A percentile compares a stretch with the other conserved stretches of the same genome.
Evolutionary conservation across 2,329 filamentous ascomycete genomes (phyloP).

Genomic region (Penicillium sp.): DNA sequence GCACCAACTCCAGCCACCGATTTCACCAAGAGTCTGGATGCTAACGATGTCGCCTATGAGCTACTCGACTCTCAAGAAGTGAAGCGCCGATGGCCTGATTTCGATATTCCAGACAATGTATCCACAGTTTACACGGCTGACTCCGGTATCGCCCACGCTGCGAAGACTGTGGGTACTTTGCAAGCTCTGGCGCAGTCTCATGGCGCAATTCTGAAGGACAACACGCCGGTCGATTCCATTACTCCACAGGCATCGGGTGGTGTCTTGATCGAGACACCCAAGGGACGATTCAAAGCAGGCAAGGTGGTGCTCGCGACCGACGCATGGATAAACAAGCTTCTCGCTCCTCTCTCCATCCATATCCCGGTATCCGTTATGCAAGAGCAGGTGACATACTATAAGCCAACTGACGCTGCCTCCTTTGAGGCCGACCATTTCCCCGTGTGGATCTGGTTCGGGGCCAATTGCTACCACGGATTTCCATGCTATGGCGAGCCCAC

Average conservation of each 20-base stretch:
- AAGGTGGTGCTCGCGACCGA: constrained; percentile 26
- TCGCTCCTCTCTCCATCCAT: constrained; percentile 17
- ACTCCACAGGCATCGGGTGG: constrained; percentile 10
- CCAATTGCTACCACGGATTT: constrained; percentile 25
- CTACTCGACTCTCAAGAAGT: constrained; percentile 20
- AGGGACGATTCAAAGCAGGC: constrained; percentile 14
- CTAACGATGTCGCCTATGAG: constrained; percentile 21
- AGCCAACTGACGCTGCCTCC: constrained; percentile 15
- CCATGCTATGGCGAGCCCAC: constrained; percentile 27
- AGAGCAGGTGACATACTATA: constrained; percentile 29
- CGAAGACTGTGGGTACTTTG: constrained; percentile 21
- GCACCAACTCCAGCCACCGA: constrained; percentile 8
- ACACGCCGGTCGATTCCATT: constrained; percentile 19
- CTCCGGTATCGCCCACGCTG: constrained; percentile 25
- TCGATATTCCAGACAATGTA: constrained; percentile 20
- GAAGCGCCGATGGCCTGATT: constrained; percentile 24
- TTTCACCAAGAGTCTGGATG: constrained; percentile 18
- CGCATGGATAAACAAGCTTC: constrained; percentile 26
- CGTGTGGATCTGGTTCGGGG: constrained; percentile 26
- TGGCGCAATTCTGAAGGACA: constrained; percentile 23
- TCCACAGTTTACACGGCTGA: constrained; percentile 25
- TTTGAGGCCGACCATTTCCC: constrained; percentile 20
- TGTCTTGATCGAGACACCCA: constrained; percentile 23
- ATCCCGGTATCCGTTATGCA: constrained; percentile 26
- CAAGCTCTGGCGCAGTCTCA: constrained; percentile 20